Percentiles rank a stretch among this genome's conserved stretches.
Evolutionary conservation across 148 eudicot genomes (phyloP).

Genomic region (Camellia granthamiana): DNA sequence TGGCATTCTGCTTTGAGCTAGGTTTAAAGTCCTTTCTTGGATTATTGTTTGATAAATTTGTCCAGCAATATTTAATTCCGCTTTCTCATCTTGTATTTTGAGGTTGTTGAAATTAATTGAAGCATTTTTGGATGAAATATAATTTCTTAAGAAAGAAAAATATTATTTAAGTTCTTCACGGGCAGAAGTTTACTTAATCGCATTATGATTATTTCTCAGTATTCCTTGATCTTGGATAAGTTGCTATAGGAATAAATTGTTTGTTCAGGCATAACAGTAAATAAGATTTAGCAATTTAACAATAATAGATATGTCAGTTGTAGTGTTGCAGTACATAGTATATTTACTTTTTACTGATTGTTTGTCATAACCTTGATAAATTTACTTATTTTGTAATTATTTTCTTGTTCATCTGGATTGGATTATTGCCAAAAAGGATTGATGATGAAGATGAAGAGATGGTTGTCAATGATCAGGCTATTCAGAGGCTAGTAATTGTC

Average conservation of each 20-base stretch:
- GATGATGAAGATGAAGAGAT: slow-evolving; percentile 81
- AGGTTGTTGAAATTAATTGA: not conserved
- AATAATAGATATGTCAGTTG: not conserved
- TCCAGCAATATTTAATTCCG: not conserved
- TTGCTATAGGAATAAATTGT: no score
- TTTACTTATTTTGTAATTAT: slow-evolving; percentile 1
- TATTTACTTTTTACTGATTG: not conserved
- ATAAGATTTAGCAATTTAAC: not conserved
- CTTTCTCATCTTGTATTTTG: not conserved
- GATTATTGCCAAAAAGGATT: slow-evolving; percentile 44
- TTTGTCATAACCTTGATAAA: not conserved
- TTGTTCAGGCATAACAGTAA: not conserved
- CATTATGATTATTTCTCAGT: not conserved
- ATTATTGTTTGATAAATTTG: not conserved
- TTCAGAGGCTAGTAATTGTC: slow-evolving; percentile 89
- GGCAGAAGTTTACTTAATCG: not conserved
- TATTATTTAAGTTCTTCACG: not conserved
- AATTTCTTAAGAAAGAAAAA: not conserved
- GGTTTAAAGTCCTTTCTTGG: not conserved
- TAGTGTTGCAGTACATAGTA: not conserved
- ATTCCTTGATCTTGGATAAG: not conserved
- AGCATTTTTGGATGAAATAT: not conserved
- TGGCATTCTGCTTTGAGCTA: no score
- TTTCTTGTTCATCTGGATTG: slow-evolving; percentile 10
- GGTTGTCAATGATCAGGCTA: slow-evolving; percentile 58